Evolutionary conservation across 495 filamentous ascomycete species (phyloP).

Genomic region (Daldinia loculata): DNA sequence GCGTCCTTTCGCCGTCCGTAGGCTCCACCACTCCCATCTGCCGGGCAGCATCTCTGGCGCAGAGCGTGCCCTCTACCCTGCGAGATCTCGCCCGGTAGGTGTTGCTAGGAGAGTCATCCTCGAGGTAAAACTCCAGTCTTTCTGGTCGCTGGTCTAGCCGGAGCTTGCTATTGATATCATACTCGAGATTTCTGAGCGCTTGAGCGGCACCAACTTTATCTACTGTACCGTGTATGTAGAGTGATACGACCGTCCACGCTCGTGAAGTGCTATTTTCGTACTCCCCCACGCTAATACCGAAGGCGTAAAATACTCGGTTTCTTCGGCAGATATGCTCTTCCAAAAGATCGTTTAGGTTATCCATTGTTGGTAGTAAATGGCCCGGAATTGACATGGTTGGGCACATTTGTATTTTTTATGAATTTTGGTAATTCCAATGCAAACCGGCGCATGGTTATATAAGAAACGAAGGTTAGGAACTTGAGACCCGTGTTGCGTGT

Average conservation of each 20-base stretch:
- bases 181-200: constrained; percentile 8
- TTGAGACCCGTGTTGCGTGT: background rate
- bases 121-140: constrained; percentile 16
- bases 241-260: constrained; percentile 14
- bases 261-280: background rate
- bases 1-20: constrained; percentile 14
- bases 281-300: background rate
- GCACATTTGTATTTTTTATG: background rate
- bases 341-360: background rate
- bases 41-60: background rate
- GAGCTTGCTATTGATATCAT: constrained; percentile 14
- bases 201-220: background rate
- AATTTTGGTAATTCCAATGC: too few relatives aligned
- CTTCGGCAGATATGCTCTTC: background rate
- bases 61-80: constrained; percentile 14
- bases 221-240: constrained; percentile 4
- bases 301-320: background rate
- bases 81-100: constrained; percentile 18
- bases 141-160: constrained; percentile 15
- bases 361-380: background rate
- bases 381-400: background rate
- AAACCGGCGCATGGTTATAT: background rate
- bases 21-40: background rate
- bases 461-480: background rate
- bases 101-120: constrained; percentile 13